Evolutionary conservation across 139 green algal genomes (phyloP).

Genomic region (Coelastrella sp.): DNA sequence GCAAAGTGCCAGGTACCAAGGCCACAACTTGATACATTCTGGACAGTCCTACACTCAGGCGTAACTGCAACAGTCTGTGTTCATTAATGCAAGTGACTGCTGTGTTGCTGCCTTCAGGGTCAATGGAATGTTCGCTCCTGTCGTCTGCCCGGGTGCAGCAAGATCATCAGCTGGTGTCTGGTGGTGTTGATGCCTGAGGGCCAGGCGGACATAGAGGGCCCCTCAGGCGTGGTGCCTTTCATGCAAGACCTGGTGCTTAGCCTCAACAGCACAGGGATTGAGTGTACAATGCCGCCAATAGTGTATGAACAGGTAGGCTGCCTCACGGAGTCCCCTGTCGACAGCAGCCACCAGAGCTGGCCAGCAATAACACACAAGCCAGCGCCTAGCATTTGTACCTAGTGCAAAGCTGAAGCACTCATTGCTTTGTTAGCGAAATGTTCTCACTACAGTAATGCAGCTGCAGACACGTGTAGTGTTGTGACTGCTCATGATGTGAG

Average conservation of each 20-base stretch:
- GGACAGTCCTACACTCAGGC: neutral
- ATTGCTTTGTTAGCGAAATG: too few relatives aligned
- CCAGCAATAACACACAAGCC: too few relatives aligned
- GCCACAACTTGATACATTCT: neutral
- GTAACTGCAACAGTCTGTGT: neutral
- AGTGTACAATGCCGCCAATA: slow-evolving; percentile 34
- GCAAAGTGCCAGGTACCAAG: too few relatives aligned
- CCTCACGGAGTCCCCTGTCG: too few relatives aligned
- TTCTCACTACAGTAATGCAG: too few relatives aligned
- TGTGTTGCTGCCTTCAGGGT: slow-evolving; percentile 18
- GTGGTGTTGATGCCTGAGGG: slow-evolving; percentile 50
- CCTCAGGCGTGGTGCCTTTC: slow-evolving; percentile 15
- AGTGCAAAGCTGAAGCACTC: too few relatives aligned
- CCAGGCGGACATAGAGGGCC: slow-evolving; percentile 25
- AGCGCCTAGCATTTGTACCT: too few relatives aligned
- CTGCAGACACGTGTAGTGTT: too few relatives aligned
- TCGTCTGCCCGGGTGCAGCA: slow-evolving; percentile 48
- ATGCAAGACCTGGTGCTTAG: slow-evolving; percentile 19
- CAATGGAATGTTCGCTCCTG: slow-evolving; percentile 56
- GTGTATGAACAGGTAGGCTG: slow-evolving; percentile 37
- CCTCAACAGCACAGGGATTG: slow-evolving; percentile 9
- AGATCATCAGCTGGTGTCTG: slow-evolving; percentile 64
- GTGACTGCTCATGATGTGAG: neutral
- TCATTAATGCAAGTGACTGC: neutral
- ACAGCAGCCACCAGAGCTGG: too few relatives aligned